Evolutionary conservation across 768 basidiomycete genomes (phyloP).

Genomic region (Grammothele lineata): DNA sequence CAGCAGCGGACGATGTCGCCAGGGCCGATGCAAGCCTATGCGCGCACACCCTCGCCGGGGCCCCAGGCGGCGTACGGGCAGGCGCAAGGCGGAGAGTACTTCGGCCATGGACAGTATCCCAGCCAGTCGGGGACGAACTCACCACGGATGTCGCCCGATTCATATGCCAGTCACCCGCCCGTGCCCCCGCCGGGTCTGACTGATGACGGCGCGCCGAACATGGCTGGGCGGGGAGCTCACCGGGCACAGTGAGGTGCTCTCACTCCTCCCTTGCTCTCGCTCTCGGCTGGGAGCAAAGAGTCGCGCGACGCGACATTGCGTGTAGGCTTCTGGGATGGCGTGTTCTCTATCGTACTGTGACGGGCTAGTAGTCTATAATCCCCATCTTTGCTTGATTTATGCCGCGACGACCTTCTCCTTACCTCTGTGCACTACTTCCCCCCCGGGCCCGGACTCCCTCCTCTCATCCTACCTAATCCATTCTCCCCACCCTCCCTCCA

Average conservation of each 20-base stretch:
- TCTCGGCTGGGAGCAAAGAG: no score
- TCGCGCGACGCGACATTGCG: no score
- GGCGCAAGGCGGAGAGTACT: conserved; percentile 1
- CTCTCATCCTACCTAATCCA: no score
- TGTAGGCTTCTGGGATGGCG: no score
- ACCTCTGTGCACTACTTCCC: no score
- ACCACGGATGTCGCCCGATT: conserved; percentile 11
- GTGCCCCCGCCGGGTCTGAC: conserved; percentile 14
- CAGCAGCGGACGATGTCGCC: neutral
- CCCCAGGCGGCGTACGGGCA: no score
- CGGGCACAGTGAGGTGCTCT: conserved; percentile 13
- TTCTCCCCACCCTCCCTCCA: no score
- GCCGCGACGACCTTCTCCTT: no score
- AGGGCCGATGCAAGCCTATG: neutral
- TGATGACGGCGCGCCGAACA: conserved; percentile 19
- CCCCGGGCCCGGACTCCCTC: no score
- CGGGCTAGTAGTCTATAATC: conserved; percentile 1
- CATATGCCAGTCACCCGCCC: conserved; percentile 17
- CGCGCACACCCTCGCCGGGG: no score
- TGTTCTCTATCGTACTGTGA: neutral
- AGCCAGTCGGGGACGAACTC: conserved; percentile 1
- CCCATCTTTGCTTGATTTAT: neutral
- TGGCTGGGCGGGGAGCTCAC: conserved; percentile 29
- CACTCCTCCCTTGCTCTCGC: no score
- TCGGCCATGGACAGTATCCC: conserved; percentile 1